These are phyloP conservation scores for Albifimbria verrucaria DNA, from an alignment of 2,329 filamentous ascomycete species.

Conservation along the genomic window DNA sequence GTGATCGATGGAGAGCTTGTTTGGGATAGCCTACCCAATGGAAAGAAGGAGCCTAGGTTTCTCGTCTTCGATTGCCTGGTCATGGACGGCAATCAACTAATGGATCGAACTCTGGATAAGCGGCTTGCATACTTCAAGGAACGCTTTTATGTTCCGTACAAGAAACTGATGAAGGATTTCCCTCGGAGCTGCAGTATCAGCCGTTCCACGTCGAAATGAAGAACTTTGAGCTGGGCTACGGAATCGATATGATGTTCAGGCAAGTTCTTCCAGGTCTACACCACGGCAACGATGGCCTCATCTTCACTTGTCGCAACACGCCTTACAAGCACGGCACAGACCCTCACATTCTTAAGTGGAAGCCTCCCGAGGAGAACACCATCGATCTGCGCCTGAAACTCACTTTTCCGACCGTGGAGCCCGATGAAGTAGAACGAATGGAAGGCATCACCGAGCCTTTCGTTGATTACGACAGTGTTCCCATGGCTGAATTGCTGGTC, in stretches of 20 bases:
- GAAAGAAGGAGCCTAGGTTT: conserved; percentile 70
- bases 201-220: conserved; percentile 86
- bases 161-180: conserved; percentile 58
- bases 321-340: conserved; percentile 90
- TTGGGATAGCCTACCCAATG: conserved; percentile 70
- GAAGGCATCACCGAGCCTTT: conserved; percentile 63
- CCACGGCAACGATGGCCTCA: conserved; percentile 94
- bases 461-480: conserved; percentile 76
- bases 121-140: conserved; percentile 83
- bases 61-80: conserved; percentile 92
- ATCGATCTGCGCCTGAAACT: conserved; percentile 85
- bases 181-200: conserved; percentile 67
- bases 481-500: conserved; percentile 69
- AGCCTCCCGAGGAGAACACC: conserved; percentile 91
- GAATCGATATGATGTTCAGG: conserved; percentile 87
- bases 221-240: conserved; percentile 84
- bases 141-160: conserved; percentile 70
- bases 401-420: conserved; percentile 69
- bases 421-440: conserved; percentile 63
- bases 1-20: conserved; percentile 93
- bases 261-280: conserved; percentile 77
- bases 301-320: conserved; percentile 91
- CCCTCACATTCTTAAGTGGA: conserved; percentile 95
- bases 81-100: conserved; percentile 71
- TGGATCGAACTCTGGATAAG: conserved; percentile 80